Evolutionary conservation across 176 grass and related monocot species (phyloP).

Genomic region (Musa itinerans): DNA sequence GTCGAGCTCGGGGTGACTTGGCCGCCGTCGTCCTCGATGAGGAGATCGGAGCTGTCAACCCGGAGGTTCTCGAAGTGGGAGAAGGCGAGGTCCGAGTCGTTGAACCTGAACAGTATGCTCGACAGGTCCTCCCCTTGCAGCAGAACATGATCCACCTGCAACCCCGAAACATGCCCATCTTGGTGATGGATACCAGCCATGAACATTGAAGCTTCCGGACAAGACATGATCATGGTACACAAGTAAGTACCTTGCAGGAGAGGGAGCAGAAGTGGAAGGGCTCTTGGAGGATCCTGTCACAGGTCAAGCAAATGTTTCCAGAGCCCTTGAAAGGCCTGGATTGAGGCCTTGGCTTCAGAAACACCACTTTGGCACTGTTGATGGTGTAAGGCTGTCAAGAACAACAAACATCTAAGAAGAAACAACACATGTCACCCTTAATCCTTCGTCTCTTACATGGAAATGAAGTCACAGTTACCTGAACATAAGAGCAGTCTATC

Average conservation of each 20-base stretch:
- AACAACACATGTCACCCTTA: no score
- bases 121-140: conserved; percentile 85
- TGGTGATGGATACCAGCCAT: not conserved
- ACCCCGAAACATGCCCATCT: not conserved
- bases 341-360: conserved; percentile 87
- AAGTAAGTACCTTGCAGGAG: conserved; percentile 69
- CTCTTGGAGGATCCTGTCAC: conserved; percentile 93
- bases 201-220: not conserved
- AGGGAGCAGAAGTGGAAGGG: conserved; percentile 99
- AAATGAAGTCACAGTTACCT: conserved; percentile 30
- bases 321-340: conserved; percentile 97
- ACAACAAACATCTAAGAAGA: not conserved
- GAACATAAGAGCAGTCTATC: conserved; percentile 80
- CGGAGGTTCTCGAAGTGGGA: conserved; percentile 78
- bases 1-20: conserved; percentile 70
- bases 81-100: conserved; percentile 52
- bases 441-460: not conserved
- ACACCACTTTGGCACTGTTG: conserved; percentile 94
- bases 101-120: conserved; percentile 73
- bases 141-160: conserved; percentile 92
- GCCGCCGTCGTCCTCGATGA: conserved; percentile 22
- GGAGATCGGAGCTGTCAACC: conserved; percentile 46
- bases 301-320: conserved; percentile 89
- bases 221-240: not conserved
- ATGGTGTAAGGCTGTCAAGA: conserved; percentile 84